These are phyloP conservation scores for Ascochyta clinopodiicola DNA, from an alignment of 2,329 filamentous ascomycete genomes.

Conservation along the genomic window DNA sequence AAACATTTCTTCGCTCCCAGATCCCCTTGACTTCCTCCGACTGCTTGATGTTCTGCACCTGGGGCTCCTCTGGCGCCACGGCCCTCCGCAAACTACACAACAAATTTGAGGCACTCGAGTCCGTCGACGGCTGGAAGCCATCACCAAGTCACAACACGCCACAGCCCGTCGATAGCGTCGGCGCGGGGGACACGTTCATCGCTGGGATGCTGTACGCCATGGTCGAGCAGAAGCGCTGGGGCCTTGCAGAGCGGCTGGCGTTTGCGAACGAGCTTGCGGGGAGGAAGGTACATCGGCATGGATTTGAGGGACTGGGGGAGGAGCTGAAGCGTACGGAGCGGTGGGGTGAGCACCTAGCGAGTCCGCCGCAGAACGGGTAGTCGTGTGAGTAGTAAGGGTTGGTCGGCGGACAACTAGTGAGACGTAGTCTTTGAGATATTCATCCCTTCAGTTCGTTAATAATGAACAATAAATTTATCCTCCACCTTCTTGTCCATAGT, in stretches of 20 bases:
- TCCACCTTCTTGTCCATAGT: no score
- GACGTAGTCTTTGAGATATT: no score
- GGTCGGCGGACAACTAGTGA: no score
- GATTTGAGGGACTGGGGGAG: slow-evolving; percentile 56
- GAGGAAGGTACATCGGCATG: slow-evolving; percentile 70
- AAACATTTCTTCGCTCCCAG: slow-evolving; percentile 44
- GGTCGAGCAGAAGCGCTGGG: slow-evolving; percentile 60
- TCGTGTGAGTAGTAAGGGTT: no score
- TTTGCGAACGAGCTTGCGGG: slow-evolving; percentile 73
- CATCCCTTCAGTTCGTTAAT: no score
- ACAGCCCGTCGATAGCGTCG: slow-evolving; percentile 65
- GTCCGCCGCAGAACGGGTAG: no score
- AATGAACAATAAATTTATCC: no score
- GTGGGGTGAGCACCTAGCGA: no score
- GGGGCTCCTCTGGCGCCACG: slow-evolving; percentile 63
- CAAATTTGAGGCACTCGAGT: slow-evolving; percentile 12
- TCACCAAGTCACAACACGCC: not conserved
- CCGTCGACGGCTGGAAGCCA: slow-evolving; percentile 20
- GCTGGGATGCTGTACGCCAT: slow-evolving; percentile 72
- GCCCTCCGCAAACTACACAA: slow-evolving; percentile 49
- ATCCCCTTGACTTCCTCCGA: slow-evolving; percentile 41
- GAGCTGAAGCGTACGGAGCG: no score
- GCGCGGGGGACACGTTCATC: slow-evolving; percentile 78
- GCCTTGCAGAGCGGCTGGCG: slow-evolving; percentile 55
- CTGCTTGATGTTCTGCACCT: slow-evolving; percentile 63